Conservation (phyloP, 2,329 filamentous ascomycete species). For the Ceratocystis eucalypticola region DNA sequence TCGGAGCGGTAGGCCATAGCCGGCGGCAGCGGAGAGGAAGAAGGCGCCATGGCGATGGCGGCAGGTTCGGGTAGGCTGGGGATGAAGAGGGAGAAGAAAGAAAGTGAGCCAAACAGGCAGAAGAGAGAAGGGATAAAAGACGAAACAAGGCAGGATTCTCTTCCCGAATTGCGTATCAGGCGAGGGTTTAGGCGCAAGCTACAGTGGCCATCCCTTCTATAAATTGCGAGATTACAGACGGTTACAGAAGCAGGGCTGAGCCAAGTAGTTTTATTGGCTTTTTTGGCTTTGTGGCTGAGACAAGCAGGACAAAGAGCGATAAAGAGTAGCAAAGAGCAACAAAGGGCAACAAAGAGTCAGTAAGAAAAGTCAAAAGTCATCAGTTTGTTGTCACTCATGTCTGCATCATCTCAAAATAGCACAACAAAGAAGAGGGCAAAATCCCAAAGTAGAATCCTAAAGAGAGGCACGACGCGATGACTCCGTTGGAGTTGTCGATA, state of each 20-base stretch:
- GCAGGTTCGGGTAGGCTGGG: background rate
- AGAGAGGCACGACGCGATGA: too few relatives aligned
- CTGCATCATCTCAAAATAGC: constrained; percentile 8
- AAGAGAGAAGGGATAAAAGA: background rate
- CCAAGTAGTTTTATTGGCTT: too few relatives aligned
- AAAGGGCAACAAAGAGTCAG: too few relatives aligned
- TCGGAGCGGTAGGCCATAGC: background rate
- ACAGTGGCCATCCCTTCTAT: constrained; percentile 2
- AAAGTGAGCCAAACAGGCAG: background rate
- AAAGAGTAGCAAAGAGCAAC: background rate
- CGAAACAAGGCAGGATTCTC: background rate
- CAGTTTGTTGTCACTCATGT: background rate
- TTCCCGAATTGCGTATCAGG: background rate
- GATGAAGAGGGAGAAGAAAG: background rate
- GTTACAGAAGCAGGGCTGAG: background rate
- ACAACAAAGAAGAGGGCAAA: background rate
- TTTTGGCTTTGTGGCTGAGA: too few relatives aligned
- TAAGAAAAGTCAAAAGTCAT: background rate
- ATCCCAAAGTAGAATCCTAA: too few relatives aligned
- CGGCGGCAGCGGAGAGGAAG: background rate
- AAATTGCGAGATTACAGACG: background rate
- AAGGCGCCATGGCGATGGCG: background rate
- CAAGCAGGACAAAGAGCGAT: background rate
- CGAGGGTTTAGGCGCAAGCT: background rate
- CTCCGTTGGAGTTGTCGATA: background rate